Evolutionary conservation across 106 monocot species (phyloP).

Genomic region (Allium sativum): DNA sequence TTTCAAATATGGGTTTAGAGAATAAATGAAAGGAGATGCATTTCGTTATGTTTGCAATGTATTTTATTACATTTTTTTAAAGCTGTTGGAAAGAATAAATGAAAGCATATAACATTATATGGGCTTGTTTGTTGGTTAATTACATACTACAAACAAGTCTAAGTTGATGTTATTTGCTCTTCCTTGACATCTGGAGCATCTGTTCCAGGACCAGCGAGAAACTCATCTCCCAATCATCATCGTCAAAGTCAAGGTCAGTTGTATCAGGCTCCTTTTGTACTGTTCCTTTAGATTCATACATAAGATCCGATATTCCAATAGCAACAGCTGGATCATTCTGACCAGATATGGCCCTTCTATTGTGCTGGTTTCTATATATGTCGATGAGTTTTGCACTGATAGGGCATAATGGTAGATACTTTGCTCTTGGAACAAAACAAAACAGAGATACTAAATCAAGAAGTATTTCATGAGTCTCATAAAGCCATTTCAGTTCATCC

Average conservation of each 20-base stretch:
- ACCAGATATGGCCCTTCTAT: conserved; percentile 74
- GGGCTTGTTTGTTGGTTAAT: no score
- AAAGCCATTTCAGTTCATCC: conserved; percentile 94
- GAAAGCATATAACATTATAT: no score
- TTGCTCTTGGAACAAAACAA: conserved; percentile 93
- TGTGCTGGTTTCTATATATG: conserved; percentile 91
- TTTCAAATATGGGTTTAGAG: no score
- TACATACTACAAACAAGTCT: no score
- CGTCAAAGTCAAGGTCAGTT: conserved; percentile 83
- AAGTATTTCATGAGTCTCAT: conserved; percentile 94
- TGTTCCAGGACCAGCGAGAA: conserved; percentile 97
- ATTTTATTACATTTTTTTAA: no score
- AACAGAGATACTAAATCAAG: conserved; percentile 89
- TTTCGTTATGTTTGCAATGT: no score
- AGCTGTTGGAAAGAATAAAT: no score
- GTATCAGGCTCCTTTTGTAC: conserved; percentile 42
- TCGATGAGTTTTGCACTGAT: conserved; percentile 91
- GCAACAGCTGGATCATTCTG: conserved; percentile 96
- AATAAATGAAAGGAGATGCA: no score
- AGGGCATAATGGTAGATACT: conserved; percentile 89
- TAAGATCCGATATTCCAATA: conserved; percentile 92
- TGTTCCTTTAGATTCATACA: conserved; percentile 66
- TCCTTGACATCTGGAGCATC: conserved; percentile 98
- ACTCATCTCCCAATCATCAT: conserved; percentile 82
- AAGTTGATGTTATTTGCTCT: conserved; percentile 73